Base-by-base conservation (phyloP, 345 rosid species). In the Mercurialis annua region DNA sequence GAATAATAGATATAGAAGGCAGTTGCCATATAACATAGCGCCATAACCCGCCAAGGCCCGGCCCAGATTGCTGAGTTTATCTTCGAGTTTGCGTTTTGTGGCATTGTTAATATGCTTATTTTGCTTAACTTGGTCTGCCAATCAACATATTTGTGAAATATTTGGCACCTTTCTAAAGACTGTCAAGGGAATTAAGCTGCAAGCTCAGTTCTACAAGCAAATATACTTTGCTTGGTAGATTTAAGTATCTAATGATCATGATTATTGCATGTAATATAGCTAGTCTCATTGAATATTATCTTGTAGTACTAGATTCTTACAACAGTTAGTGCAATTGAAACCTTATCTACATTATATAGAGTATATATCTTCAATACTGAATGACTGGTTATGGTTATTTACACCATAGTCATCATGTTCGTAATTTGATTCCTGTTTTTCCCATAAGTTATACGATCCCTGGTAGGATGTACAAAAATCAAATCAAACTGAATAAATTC, bases 151-250 rank as follows among this genome's bases (percentile, higher is more conserved):
- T 9, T 34, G 40, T 34, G 9, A 34, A 34, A 9, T 34, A 9
- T 4, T 4, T 34, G 40, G 40, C 5, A 9, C 2, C 11, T 40
- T 40, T 40, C 6, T 40, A 7, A 7, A 9, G 8, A 64, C 47
- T 1, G 34, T 56, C 10, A 61, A 56, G 75, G 65, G 48, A 21
- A 56, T 20, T 43, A 63, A 29, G 46, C 15, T 50, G 70, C 40
- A 59, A 57, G 50, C 23, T 58, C 60, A 4, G 5, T 31, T 58
- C 24, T n/a, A 66, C n/a, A 7, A 40, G 11, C 34, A 11, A 40
- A 42, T 47, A 9, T 55, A 55, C 15, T 31, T 0, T 60, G 64
- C 43, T 16, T n/a, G 30, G 17, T 29, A 15, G 62, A 10, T 43
- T 10, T 17, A n/a, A 53, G 14, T 33, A 60, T 40, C 26, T 1